Conservation (phyloP, 2,329 filamentous ascomycete genomes). For the Lachnellula hyalina region DNA sequence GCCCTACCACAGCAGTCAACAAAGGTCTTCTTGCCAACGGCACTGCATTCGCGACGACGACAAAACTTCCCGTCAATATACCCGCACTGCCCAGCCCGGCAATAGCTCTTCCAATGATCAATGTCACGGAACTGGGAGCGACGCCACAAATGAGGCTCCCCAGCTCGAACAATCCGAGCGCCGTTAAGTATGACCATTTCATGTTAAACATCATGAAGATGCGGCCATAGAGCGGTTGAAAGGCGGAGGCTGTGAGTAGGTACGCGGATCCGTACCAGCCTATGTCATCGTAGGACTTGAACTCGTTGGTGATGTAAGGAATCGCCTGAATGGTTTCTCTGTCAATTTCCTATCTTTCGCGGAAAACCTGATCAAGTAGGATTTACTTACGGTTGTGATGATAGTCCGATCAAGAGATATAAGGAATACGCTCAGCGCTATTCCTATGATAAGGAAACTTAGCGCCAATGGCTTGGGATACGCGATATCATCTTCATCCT, state of each 20-base stretch:
- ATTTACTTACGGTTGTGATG: constrained; percentile 20
- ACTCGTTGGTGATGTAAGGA: constrained; percentile 34
- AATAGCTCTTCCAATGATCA: constrained; percentile 27
- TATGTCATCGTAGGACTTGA: constrained; percentile 33
- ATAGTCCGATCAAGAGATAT: constrained; percentile 26
- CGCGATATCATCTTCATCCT: constrained; percentile 3
- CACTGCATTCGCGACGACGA: constrained; percentile 34
- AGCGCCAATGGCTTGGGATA: constrained; percentile 25
- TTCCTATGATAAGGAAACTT: constrained; percentile 24
- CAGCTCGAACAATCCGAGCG: constrained; percentile 26
- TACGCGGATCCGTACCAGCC: constrained; percentile 36
- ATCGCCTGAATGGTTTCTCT: constrained; percentile 26
- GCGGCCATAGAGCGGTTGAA: constrained; percentile 15
- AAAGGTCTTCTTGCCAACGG: constrained; percentile 14
- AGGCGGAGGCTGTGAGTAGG: constrained; percentile 28
- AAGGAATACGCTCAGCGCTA: constrained; percentile 28
- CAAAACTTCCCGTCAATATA: constrained; percentile 36
- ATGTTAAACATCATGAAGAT: constrained; percentile 21
- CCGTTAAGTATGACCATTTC: constrained; percentile 17
- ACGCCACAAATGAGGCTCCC: constrained; percentile 24
- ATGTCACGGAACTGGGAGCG: constrained; percentile 22
- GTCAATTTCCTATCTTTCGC: not conserved
- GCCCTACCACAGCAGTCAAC: constrained; percentile 29
- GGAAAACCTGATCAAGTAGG: not conserved
- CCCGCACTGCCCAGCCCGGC: constrained; percentile 12